Evolutionary conservation across 768 basidiomycete genomes (phyloP).

Genomic region (Tephrocybe rancida): DNA sequence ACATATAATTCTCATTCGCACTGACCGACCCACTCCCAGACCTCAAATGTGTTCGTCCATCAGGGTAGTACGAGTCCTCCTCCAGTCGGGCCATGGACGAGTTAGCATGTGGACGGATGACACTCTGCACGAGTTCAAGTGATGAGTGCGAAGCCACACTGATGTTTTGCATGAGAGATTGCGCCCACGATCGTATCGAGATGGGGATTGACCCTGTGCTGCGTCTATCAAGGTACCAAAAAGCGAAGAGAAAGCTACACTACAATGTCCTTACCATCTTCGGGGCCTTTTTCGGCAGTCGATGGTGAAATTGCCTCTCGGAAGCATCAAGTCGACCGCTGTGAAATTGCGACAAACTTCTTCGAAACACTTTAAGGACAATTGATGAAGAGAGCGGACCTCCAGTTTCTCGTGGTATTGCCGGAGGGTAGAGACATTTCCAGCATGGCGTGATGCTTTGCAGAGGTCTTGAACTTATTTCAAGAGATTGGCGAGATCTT

Average conservation of each 20-base stretch:
- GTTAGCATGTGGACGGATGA: constrained; percentile 54
- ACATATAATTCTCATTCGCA: constrained; percentile 70
- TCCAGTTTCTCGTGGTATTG: constrained; percentile 53
- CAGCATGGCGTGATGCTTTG: constrained; percentile 21
- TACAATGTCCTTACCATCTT: too few species aligned
- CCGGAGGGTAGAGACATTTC: constrained; percentile 50
- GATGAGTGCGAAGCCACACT: constrained; percentile 63
- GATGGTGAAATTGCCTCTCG: constrained; percentile 49
- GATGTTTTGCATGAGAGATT: constrained; percentile 68
- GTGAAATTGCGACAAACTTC: constrained; percentile 32
- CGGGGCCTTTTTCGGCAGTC: too few species aligned
- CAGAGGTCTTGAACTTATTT: constrained; percentile 45
- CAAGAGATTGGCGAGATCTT: constrained; percentile 51
- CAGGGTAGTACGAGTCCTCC: constrained; percentile 47
- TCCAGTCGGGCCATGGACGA: constrained; percentile 74
- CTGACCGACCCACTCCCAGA: constrained; percentile 55
- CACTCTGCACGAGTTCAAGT: constrained; percentile 53
- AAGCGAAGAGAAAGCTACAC: too few species aligned
- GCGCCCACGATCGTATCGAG: constrained; percentile 63
- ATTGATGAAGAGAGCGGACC: constrained; percentile 37
- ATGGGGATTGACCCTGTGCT: constrained; percentile 42
- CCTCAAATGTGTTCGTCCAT: constrained; percentile 43
- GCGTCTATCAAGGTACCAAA: too few species aligned
- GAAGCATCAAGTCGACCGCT: constrained; percentile 20
- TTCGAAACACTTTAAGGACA: constrained; percentile 46